Base-by-base conservation (phyloP, 2,329 filamentous ascomycete species). In the Colletotrichum lini region DNA sequence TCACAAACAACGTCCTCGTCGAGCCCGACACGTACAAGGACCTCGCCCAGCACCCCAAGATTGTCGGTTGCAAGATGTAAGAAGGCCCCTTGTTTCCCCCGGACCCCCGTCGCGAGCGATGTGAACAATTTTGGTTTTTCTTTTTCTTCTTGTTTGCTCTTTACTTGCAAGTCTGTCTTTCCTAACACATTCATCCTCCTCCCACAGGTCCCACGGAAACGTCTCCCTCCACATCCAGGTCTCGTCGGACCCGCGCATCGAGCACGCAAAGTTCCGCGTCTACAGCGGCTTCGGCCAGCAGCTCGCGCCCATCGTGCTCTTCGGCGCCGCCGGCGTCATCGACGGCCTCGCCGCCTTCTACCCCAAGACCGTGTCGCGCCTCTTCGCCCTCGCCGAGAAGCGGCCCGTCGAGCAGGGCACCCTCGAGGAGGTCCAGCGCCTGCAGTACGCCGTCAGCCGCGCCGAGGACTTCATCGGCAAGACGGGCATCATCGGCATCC, bases 211-310 rank as follows among this genome's bases (percentile, higher is more conserved):
- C 3, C 90, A 92, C 76, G 90, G 89, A 57, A 88, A 92, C 76
- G 87, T 92, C 60, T 90, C 89, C 40, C 86, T 88, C 75, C 90
- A 92, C 78, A 84, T 89, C 18, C 88, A 92, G 77, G 88, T 92
- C 40, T 89, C 88, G 7, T 84, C 88, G 1, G 87, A 88, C 73
- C 90, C 90, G 0, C 80, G 83, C 52, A 92, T 92, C 77, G 85
- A 91, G 79, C 88, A 90, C 77, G 78, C 83, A 26, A 82, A 87
- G 62, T 92, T 93, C 82, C 86, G 85, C 72, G 87, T 91, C 30
- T 93, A 88, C 84, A 90, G 88, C 26, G 91, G 90, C 4, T 86
- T 92, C 15, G 91, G 91, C 5, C 90, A 92, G 76, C 91, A 92
- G 79, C 85, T 93, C 12, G 86, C 90, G 0, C 90, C 91, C 0